Evolutionary conservation across 108 stramenopile species (phyloP), one percentile per base, ranked within the genome.

Genomic region (Thalassiosira profunda): DNA sequence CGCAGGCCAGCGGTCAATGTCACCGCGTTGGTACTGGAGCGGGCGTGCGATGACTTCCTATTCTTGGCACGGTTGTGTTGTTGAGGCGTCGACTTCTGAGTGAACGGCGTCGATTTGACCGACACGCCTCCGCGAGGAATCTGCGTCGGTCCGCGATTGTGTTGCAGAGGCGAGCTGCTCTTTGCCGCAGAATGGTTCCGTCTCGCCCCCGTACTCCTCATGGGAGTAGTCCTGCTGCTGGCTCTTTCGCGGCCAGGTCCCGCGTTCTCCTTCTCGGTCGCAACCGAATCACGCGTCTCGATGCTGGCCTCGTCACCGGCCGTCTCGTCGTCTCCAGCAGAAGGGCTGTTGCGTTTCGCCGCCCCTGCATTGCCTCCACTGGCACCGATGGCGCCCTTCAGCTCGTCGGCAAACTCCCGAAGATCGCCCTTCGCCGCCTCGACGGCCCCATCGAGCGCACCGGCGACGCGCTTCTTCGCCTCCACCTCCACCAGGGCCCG

Each of bases 61-160:
- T 53, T 66, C 37, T 53, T 54, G 34, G 36, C 64, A 31, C 54
- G 31, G 51, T 66, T 66, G 52, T 53, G 52, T 51, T 66, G 30
- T n/a, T 42, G 29, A 24, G 64, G 64, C 11, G 64, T 66, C 33
- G 52, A 29, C 51, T 54, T 66, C 31, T 52, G 51, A 37, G 64
- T 54, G 30, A 66, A 66, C 3, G 64, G 64, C 29, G 64, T 52
- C 26, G 51, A 54, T 6, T 37, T 49, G 41, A 52, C 29, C 2
- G 64, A 66, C 62, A 63, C 20, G 28, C 29, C 25, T 29, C 29
- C 30, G 18, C 20, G 40, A 29, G 29, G 36, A 17, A 58, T 20
- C 18, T 36, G 56, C n/a, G 56, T 58, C 35, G 29, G 9, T n/a
- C n/a, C 1, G 56, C 37, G 37, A 21, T 34, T 21, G 21, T 58